These are phyloP conservation scores for Russula vinacea DNA, from an alignment of 768 basidiomycete species.

Conservation along the genomic window DNA sequence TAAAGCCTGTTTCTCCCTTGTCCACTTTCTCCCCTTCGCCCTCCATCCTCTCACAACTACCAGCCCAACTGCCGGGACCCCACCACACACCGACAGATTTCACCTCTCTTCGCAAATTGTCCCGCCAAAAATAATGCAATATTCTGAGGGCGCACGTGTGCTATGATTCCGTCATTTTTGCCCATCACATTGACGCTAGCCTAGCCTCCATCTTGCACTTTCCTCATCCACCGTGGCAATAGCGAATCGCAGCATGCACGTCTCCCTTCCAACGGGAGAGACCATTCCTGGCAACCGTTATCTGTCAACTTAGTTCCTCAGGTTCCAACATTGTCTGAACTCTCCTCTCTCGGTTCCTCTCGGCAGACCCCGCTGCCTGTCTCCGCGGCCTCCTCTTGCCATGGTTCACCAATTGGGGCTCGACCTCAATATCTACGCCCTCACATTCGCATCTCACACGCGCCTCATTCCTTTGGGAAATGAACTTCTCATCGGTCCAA, in stretches of 20 bases:
- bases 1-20: conserved; percentile 23
- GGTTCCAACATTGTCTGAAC: background rate
- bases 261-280: background rate
- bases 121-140: background rate
- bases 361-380: background rate
- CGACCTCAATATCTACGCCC: background rate
- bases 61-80: background rate
- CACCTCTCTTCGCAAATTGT: background rate
- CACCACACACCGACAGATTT: background rate
- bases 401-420: background rate
- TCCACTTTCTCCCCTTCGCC: background rate
- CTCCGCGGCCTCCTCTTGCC: conserved; percentile 10
- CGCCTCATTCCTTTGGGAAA: conserved; percentile 7
- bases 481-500: conserved; percentile 14
- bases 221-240: background rate
- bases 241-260: conserved; percentile 1
- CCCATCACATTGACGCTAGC: conserved; percentile 1
- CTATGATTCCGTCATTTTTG: conserved; percentile 1
- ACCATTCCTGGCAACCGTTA: conserved; percentile 7
- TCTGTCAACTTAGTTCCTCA: background rate
- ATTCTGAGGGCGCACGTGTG: conserved; percentile 23
- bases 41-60: background rate
- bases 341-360: background rate
- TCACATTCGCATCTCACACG: background rate
- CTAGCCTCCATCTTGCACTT: background rate